Evolutionary conservation across 345 rosid species (phyloP), one percentile per base, ranked within the genome.

Genomic region (Cochlearia excelsa): DNA sequence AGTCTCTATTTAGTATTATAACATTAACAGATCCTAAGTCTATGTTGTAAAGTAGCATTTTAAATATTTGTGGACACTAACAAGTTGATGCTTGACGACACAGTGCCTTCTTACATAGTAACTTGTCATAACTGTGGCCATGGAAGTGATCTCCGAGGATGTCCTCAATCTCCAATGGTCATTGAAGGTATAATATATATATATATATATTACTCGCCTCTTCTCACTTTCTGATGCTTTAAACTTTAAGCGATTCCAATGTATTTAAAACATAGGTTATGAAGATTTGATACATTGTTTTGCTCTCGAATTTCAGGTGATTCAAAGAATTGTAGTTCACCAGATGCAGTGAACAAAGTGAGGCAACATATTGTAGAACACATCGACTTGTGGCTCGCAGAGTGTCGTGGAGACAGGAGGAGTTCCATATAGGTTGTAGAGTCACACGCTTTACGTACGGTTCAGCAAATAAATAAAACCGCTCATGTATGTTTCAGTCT

Each of bases 131-230:
- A 92, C 63, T 92, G 98, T 51, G 96, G 98, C 43, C 96, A 92
- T 74, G 98, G 96, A 77, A 82, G 88, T 77, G 98, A 92, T 66
- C 55, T 88, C 76, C 82, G 93, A 61, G 98, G 98, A 57, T 88
- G 98, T 54, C 98, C 96, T 61, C 98, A 92, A 47, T 66, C 90
- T 75, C 95, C 93, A 42, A 52, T 84, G 68, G 30, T 54, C 73
- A 79, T 47, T 56, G 92, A 84, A 86, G 95, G 95, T 89, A 80
- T 5, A 34, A 37, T 2, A 37, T 5, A 37, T 37, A 16, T 16
- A 16, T 16, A 16, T 16, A 16, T 28, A 48, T 28, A 31, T 8
- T 31, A 61, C 51, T 1, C 30, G 28, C 16, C 6, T n/a, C 9
- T 54, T 3, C 51, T 49, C 42, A 46, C 34, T 16, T 35, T 71